A percentile compares a stretch with the other conserved stretches of the same genome.
phyloP scores from a whole-genome alignment of 768 basidiomycete species.

The Trametes sanguinea region DNA sequence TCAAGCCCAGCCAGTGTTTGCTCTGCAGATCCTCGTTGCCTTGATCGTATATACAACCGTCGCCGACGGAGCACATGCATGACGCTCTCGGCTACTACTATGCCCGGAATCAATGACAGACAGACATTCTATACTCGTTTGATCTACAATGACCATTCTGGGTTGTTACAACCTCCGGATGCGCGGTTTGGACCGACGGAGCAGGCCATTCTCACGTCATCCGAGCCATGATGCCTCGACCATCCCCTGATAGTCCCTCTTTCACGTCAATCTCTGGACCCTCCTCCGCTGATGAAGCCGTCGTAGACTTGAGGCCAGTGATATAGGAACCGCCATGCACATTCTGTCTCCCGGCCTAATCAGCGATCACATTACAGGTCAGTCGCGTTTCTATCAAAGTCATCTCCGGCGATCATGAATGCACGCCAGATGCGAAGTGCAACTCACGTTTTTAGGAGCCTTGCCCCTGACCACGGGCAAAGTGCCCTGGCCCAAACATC shows the following conservation, averaged over 20 bases:
- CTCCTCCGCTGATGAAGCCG: too few species aligned
- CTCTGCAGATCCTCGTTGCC: not conserved
- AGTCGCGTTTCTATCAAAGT: not conserved
- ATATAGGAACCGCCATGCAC: too few species aligned
- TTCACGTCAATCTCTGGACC: too few species aligned
- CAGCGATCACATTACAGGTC: not conserved
- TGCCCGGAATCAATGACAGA: not conserved
- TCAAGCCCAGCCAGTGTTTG: too few species aligned
- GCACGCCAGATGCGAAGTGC: not conserved
- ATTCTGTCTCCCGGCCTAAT: too few species aligned
- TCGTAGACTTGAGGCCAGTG: too few species aligned
- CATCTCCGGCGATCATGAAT: not conserved
- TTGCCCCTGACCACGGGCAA: slow-evolving; percentile 15
- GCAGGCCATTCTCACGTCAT: not conserved
- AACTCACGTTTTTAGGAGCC: slow-evolving; percentile 19
- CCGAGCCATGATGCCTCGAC: not conserved
- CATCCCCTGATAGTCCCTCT: too few species aligned
- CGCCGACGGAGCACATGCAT: too few species aligned
- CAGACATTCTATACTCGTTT: not conserved
- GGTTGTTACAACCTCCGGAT: not conserved
- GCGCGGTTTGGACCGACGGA: not conserved
- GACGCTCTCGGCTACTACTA: too few species aligned
- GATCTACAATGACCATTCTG: not conserved
- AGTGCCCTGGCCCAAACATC: slow-evolving; percentile 19
- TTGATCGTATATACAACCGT: not conserved